phyloP scores from a whole-genome alignment of 768 basidiomycete species.

The Boletus subparvulus region DNA sequence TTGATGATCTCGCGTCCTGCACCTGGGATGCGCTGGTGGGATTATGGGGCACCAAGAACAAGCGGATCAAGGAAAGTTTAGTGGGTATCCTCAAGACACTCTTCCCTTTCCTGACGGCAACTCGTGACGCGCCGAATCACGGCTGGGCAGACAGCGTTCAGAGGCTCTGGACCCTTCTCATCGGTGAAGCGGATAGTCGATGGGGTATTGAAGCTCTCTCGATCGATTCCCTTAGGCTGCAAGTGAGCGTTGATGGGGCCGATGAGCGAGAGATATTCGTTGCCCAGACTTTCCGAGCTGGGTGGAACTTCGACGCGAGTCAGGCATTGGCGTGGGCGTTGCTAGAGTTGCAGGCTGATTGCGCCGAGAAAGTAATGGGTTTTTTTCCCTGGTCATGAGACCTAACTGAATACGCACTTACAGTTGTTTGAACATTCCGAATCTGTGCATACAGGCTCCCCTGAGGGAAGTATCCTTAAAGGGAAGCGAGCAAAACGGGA shows the following conservation, averaged over 20 bases:
- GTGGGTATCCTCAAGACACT: slow-evolving; percentile 70
- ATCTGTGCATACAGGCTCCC: slow-evolving; percentile 43
- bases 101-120: slow-evolving; percentile 65
- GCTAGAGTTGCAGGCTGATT: slow-evolving; percentile 79
- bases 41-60: slow-evolving; percentile 81
- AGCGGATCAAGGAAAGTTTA: slow-evolving; percentile 73
- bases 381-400: neutral
- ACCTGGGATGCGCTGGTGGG: slow-evolving; percentile 65
- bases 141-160: slow-evolving; percentile 49
- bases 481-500: slow-evolving; percentile 56
- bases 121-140: slow-evolving; percentile 30
- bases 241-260: slow-evolving; percentile 29
- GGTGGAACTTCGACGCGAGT: slow-evolving; percentile 63
- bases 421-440: slow-evolving; percentile 70
- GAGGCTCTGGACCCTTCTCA: slow-evolving; percentile 55
- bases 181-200: slow-evolving; percentile 60
- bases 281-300: slow-evolving; percentile 67
- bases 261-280: slow-evolving; percentile 47
- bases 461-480: slow-evolving; percentile 28
- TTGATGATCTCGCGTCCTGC: slow-evolving; percentile 57
- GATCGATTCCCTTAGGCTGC: slow-evolving; percentile 63
- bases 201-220: slow-evolving; percentile 67
- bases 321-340: slow-evolving; percentile 81
- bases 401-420: neutral
- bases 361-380: slow-evolving; percentile 57